A percentile compares a stretch with the other conserved stretches of the same genome.
phyloP scores from a whole-genome alignment of 805 yeast genomes.

The Wickerhamomyces bisporus region DNA sequence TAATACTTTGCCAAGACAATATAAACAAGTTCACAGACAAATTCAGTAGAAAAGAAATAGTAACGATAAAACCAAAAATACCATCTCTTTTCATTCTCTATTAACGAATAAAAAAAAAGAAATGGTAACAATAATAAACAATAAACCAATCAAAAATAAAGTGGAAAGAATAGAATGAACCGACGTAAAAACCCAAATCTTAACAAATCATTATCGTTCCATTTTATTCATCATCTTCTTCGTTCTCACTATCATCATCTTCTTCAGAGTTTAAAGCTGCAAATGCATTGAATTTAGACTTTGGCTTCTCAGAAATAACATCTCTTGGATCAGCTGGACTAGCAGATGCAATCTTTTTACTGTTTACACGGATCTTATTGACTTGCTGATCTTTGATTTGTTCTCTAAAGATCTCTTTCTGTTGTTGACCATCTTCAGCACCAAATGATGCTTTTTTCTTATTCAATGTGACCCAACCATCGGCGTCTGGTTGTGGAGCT shows the following conservation, averaged over 20 bases:
- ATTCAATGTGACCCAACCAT: slow-evolving; percentile 75
- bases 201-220: too few species aligned
- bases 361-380: slow-evolving; percentile 63
- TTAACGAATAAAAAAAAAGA: not conserved
- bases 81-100: too few species aligned
- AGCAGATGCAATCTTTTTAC: slow-evolving; percentile 68
- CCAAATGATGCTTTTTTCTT: slow-evolving; percentile 39
- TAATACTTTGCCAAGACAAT: too few species aligned
- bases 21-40: too few species aligned
- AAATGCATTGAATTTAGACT: slow-evolving; percentile 70
- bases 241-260: slow-evolving; percentile 24
- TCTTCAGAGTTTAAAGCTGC: slow-evolving; percentile 50
- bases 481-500: slow-evolving; percentile 58
- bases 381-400: slow-evolving; percentile 27
- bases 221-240: slow-evolving; percentile 7
- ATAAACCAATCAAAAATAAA: not conserved
- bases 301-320: slow-evolving; percentile 61
- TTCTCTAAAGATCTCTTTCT: slow-evolving; percentile 43
- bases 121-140: not conserved
- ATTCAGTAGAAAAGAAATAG: too few species aligned
- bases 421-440: slow-evolving; percentile 43
- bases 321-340: slow-evolving; percentile 73
- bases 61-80: too few species aligned
- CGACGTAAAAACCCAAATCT: not conserved
- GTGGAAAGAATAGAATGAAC: not conserved